These are phyloP conservation scores for Globisporangium echinulatum DNA, from an alignment of 352 stramenopile genomes.

Conservation along the genomic window DNA sequence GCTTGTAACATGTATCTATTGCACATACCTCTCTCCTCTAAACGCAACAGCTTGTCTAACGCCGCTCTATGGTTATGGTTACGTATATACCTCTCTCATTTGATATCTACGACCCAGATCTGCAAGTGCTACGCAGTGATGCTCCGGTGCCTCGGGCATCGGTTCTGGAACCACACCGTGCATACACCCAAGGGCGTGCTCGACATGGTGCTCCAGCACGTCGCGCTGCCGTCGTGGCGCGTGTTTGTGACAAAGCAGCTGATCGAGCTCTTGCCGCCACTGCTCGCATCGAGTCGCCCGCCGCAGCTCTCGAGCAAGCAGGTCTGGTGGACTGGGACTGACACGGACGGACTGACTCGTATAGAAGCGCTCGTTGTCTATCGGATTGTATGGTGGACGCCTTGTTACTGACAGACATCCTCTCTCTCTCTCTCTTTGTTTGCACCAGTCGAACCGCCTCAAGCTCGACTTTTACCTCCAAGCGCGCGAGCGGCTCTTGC, in stretches of 20 bases:
- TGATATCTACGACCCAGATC: conserved; percentile 29
- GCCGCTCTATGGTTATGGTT: too few species aligned
- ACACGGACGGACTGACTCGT: too few species aligned
- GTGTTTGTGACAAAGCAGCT: conserved; percentile 81
- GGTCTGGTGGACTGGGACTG: conserved; percentile 8
- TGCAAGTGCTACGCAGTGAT: conserved; percentile 76
- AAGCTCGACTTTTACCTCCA: conserved; percentile 63
- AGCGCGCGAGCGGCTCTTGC: conserved; percentile 40
- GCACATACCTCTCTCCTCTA: background rate
- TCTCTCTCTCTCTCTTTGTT: conserved; percentile 2
- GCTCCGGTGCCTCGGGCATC: conserved; percentile 63
- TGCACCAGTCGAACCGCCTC: conserved; percentile 25
- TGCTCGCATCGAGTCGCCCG: conserved; percentile 67
- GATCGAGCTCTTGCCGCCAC: conserved; percentile 56
- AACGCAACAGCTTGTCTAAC: too few species aligned
- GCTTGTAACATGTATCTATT: background rate
- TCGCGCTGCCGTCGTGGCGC: conserved; percentile 47
- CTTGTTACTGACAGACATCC: conserved; percentile 4
- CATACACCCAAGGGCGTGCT: conserved; percentile 58
- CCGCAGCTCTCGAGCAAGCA: conserved; percentile 40
- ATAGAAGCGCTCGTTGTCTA: too few species aligned
- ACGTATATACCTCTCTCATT: too few species aligned
- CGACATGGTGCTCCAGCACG: conserved; percentile 68
- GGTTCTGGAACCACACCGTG: conserved; percentile 82
- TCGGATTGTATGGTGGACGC: too few species aligned